These are phyloP conservation scores for Thermomyces lanuginosus DNA, from an alignment of 2,329 filamentous ascomycete species.

Conservation along the genomic window DNA sequence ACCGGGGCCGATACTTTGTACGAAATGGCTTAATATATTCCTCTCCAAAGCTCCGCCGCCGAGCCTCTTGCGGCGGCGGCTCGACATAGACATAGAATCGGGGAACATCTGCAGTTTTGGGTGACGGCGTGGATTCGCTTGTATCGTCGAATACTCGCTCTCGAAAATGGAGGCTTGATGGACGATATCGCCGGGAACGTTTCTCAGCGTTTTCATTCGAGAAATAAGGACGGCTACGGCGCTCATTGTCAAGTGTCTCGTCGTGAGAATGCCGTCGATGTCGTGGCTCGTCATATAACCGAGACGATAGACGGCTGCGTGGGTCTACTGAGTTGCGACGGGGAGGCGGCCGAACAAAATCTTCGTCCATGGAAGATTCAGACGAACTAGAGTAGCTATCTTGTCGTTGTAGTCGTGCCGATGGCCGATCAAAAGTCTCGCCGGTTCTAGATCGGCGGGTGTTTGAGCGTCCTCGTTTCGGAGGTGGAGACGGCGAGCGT, in stretches of 20 bases:
- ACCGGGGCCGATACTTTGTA: too few relatives aligned
- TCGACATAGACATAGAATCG: too few relatives aligned
- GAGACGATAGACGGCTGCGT: too few relatives aligned
- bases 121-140: too few relatives aligned
- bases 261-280: conserved; percentile 23
- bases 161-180: too few relatives aligned
- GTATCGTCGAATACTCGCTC: too few relatives aligned
- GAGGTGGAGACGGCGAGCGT: conserved; percentile 14
- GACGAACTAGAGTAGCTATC: conserved; percentile 7
- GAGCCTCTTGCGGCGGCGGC: too few relatives aligned
- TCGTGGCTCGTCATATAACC: conserved; percentile 7
- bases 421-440: conserved; percentile 7
- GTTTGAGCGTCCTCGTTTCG: conserved; percentile 9
- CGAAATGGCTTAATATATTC: too few relatives aligned
- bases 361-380: conserved; percentile 13
- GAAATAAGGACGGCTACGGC: background rate
- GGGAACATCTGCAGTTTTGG: too few relatives aligned
- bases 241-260: conserved; percentile 5
- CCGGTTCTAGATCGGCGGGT: conserved; percentile 9
- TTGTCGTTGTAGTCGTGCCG: conserved; percentile 1
- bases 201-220: conserved; percentile 1
- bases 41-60: too few relatives aligned
- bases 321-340: conserved; percentile 7
- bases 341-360: conserved; percentile 7
- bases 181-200: too few relatives aligned